Evolutionary conservation across 2,329 filamentous ascomycete genomes (phyloP), one percentile per base, ranked within the genome.

Genomic region (Colletotrichum lindemuthianum): DNA sequence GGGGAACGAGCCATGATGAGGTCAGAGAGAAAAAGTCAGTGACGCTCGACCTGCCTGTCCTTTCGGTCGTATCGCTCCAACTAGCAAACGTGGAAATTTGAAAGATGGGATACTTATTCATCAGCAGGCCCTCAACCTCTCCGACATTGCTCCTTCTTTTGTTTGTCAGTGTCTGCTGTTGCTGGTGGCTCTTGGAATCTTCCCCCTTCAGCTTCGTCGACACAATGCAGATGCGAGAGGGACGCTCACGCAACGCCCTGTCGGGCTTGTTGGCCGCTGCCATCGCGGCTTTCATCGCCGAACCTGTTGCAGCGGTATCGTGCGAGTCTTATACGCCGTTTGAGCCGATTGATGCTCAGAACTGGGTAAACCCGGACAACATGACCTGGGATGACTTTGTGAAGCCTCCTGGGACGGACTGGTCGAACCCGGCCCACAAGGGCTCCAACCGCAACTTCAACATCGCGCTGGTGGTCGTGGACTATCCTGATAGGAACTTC

Each of bases 391-490:
- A 70, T 6, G 81, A 86, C 65, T 86, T 78, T 68, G 75, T 75
- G 10, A 72, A 73, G 13, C 81, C 81, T 1, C 83, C 83, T 0
- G 79, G 77, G 2, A 84, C 81, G 1, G 78, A 76, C 15, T 86
- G 83, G 83, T 76, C 74, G 7, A 78, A 85, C 59, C 76, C 82
- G 2, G 69, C 71, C 0, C 74, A 72, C 39, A 80, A 75, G 60
- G 83, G 84, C 8, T 77, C 78, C 2, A 74, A 73, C 39, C 78
- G 83, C 15, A 85, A 86, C 73, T 86, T 86, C 75, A 84, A 85
- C 67, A 86, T 86, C 61, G 84, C 83, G 6, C 78, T 86, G 65
- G 79, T 86, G 33, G 76, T 80, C 2, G 77, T 86, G 39, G 84
- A 86, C 71, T 86, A 85, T 67, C 71, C 78, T 0, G 82, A 86